phyloP scores from a whole-genome alignment of 768 basidiomycete genomes.

The Strobilomyces confusus region DNA sequence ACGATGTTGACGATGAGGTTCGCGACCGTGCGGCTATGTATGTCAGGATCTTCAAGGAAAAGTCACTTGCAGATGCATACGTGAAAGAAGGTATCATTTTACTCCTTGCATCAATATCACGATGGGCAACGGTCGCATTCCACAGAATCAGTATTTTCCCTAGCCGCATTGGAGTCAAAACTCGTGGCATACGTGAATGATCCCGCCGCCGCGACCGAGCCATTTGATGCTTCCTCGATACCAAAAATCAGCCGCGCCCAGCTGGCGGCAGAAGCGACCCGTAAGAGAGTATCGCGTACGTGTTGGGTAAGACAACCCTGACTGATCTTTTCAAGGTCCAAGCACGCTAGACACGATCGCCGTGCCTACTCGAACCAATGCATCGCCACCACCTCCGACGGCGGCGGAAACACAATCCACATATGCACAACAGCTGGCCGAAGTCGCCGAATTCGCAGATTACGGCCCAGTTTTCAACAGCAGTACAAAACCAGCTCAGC shows the following conservation, averaged over 20 bases:
- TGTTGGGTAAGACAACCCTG: constrained; percentile 10
- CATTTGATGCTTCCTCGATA: constrained; percentile 81
- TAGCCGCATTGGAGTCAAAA: constrained; percentile 85
- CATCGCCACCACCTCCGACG: constrained; percentile 69
- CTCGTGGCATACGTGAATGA: constrained; percentile 94
- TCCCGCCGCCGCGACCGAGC: constrained; percentile 57
- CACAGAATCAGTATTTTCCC: constrained; percentile 89
- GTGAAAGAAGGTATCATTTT: constrained; percentile 78
- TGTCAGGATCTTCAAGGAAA: constrained; percentile 77
- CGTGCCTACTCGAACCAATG: constrained; percentile 56
- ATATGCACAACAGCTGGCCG: constrained; percentile 80
- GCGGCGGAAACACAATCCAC: constrained; percentile 86
- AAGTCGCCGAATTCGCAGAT: constrained; percentile 77
- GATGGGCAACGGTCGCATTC: neutral
- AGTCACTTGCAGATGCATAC: constrained; percentile 77
- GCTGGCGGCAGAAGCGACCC: constrained; percentile 81
- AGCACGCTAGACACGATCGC: constrained; percentile 84
- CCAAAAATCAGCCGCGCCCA: constrained; percentile 95
- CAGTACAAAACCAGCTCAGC: constrained; percentile 68
- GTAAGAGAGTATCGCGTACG: constrained; percentile 42
- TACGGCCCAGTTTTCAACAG: constrained; percentile 91
- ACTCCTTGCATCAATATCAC: neutral
- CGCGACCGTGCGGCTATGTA: constrained; percentile 96
- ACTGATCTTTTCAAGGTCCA: constrained; percentile 50
- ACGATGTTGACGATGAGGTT: constrained; percentile 98